Evolutionary conservation across 768 basidiomycete genomes (phyloP), one percentile per base, ranked within the genome.

Genomic region (Dioszegia aurantiaca): DNA sequence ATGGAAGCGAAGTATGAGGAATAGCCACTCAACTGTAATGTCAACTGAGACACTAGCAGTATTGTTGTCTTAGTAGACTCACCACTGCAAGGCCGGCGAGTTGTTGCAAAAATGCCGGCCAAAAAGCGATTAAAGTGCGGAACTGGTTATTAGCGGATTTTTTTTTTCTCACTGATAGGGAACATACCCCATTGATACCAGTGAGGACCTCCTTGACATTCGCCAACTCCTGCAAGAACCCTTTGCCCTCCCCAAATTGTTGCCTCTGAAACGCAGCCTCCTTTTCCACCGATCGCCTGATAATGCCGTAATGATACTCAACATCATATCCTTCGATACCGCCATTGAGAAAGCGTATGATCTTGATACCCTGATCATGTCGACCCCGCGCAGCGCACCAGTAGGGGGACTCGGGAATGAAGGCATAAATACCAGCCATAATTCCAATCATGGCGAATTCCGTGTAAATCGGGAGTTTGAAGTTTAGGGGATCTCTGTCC

Each of bases 71-170:
- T 17, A 10, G 26, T 6, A 4, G 42, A 53, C 62, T 33, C 33
- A 64, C 59, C 26, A 69, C 62, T 2, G 63, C 55, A 2, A 72
- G 60, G 53, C 68, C 70, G 8, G 48, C 39, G 24, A 72, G 49
- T 43, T 72, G 70, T 41, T 68, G 67, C 12, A 59, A 36, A n/a
- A 49, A 54, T 1, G 64, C 59, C 1, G 70, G 63, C 63, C 56
- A 63, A 46, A 66, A 67, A 10, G 70, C 70, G 14, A 68, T 60
- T 9, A 72, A 48, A 0, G 68, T 68, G 19, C 69, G 63, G 56
- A 65, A 63, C 67, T 69, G 49, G 16, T 37, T 2, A 24, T 60
- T 21, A 58, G 46, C 57, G 4, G 2, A 11, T 2, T 16, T 4
- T 19, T 11, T 8, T 1, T 1, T 6, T 30, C 21, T 1, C 9